Evolutionary conservation across 2,329 filamentous ascomycete species (phyloP).

Genomic region (Botryotinia calthae): DNA sequence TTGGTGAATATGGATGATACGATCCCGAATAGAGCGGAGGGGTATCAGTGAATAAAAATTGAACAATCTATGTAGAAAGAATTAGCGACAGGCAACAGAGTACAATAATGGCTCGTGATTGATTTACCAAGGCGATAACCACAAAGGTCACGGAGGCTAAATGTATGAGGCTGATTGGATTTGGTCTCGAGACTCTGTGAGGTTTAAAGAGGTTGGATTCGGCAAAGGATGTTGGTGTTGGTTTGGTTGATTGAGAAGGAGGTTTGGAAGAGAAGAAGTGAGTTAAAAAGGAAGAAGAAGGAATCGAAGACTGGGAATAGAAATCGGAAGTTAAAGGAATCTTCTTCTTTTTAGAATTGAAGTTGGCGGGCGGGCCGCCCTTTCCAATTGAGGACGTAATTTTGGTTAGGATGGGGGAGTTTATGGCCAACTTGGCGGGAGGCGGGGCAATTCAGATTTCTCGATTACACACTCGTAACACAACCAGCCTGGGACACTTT

Average conservation of each 20-base stretch:
- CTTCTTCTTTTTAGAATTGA: conserved; percentile 6
- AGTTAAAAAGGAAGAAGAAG: neutral
- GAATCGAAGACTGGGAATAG: neutral
- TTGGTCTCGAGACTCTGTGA: conserved; percentile 32
- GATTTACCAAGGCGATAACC: conserved; percentile 36
- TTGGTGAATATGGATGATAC: conserved; percentile 34
- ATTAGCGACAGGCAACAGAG: conserved; percentile 6
- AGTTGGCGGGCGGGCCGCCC: conserved; percentile 19
- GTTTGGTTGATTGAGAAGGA: neutral
- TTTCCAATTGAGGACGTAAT: conserved; percentile 23
- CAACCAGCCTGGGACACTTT: neutral
- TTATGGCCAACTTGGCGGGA: conserved; percentile 20
- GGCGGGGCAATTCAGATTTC: conserved; percentile 12
- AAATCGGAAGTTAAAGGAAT: neutral
- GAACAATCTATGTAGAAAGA: conserved; percentile 44
- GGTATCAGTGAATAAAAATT: conserved; percentile 47
- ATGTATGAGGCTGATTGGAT: conserved; percentile 35
- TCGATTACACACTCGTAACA: neutral
- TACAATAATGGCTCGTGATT: neutral
- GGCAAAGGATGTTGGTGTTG: neutral
- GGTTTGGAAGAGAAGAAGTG: neutral
- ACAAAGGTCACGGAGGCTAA: conserved; percentile 38
- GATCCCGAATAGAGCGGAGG: conserved; percentile 40
- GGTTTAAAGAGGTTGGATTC: conserved; percentile 17
- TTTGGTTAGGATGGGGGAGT: conserved; percentile 20